Evolutionary conservation across 306 rosid genomes (phyloP).

Genomic region (Ceratonia siliqua): DNA sequence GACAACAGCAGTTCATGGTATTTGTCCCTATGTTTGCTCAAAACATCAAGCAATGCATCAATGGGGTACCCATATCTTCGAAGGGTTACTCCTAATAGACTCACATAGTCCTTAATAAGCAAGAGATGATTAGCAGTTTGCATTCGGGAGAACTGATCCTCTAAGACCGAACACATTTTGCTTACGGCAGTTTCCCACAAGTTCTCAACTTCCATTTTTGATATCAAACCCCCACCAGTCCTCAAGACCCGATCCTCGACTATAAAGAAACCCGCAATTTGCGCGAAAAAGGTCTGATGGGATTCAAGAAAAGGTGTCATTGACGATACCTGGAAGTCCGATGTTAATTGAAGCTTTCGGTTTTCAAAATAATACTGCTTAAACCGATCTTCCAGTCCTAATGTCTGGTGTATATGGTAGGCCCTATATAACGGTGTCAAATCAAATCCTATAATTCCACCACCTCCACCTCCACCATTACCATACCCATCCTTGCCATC

Average conservation of each 20-base stretch:
- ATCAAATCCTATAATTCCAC: conserved; percentile 73
- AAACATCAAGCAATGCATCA: conserved; percentile 89
- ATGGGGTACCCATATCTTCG: conserved; percentile 92
- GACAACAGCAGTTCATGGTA: conserved; percentile 92
- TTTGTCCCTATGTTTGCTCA: conserved; percentile 97
- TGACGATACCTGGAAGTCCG: conserved; percentile 97
- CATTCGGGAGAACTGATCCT: conserved; percentile 99
- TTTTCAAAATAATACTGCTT: conserved; percentile 91
- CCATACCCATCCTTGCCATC: conserved; percentile 49
- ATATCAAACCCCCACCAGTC: conserved; percentile 89
- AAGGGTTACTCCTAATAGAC: conserved; percentile 85
- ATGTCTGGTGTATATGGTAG: conserved; percentile 84
- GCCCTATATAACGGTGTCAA: conserved; percentile 88
- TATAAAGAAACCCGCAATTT: conserved; percentile 93
- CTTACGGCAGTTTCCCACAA: conserved; percentile 97
- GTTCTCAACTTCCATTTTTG: conserved; percentile 94
- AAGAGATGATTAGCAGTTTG: conserved; percentile 95
- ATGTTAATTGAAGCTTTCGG: conserved; percentile 91
- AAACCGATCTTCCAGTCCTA: conserved; percentile 91
- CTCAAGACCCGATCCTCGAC: conserved; percentile 93
- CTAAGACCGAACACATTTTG: conserved; percentile 96
- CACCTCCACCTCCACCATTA: conserved; percentile 45
- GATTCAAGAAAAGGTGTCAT: conserved; percentile 99
- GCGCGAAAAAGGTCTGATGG: conserved; percentile 95
- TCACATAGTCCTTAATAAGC: conserved; percentile 94